phyloP scores from a whole-genome alignment of 805 yeast genomes.

The Wickerhamiella kazuoi region DNA sequence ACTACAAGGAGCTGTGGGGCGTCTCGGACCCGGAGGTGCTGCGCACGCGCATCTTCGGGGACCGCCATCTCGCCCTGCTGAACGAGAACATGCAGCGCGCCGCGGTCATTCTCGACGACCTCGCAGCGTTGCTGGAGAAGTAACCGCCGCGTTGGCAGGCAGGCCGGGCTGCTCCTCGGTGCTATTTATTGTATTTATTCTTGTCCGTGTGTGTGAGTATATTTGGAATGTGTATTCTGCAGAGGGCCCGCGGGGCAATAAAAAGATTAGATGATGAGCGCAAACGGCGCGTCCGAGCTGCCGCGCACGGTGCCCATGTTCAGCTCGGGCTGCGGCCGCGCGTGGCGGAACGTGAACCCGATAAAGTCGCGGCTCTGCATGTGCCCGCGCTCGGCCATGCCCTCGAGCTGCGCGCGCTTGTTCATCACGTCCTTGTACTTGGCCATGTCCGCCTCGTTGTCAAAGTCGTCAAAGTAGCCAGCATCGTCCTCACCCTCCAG shows the following conservation, averaged over 20 bases:
- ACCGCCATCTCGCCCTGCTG: constrained; percentile 35
- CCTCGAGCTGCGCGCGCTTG: constrained; percentile 72
- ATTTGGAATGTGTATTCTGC: no score
- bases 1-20: constrained; percentile 20
- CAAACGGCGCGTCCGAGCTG: constrained; percentile 3
- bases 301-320: constrained; percentile 9
- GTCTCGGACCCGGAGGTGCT: constrained; percentile 15
- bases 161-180: background rate
- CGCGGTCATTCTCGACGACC: constrained; percentile 30
- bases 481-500: constrained; percentile 95
- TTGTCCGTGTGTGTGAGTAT: background rate
- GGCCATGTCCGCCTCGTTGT: constrained; percentile 92
- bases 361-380: constrained; percentile 54
- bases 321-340: constrained; percentile 17
- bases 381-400: constrained; percentile 47
- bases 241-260: no score
- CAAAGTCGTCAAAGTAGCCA: constrained; percentile 95
- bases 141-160: constrained; percentile 5
- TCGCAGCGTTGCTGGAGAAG: constrained; percentile 28
- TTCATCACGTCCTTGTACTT: constrained; percentile 94
- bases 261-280: constrained; percentile 12
- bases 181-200: background rate
- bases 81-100: constrained; percentile 34
- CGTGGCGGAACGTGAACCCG: constrained; percentile 92
- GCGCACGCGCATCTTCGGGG: constrained; percentile 26